phyloP scores from a whole-genome alignment of 441 rosid species.

The Breynia disticha region DNA sequence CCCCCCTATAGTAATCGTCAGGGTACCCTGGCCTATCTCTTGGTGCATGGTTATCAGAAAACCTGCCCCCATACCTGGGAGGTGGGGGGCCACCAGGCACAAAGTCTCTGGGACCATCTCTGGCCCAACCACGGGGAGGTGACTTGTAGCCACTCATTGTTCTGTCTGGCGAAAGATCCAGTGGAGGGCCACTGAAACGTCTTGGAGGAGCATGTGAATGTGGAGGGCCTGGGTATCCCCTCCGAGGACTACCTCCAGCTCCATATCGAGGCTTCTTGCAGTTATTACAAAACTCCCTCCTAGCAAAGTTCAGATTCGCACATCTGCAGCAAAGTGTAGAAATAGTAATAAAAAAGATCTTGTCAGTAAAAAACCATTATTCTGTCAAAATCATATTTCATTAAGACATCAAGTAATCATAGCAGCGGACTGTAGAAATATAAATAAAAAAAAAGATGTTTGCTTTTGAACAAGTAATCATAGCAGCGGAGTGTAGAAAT shows the following conservation, averaged over 20 bases:
- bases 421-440: too few species aligned
- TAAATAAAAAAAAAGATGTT: too few species aligned
- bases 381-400: too few species aligned
- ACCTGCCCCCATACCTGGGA: slow-evolving; percentile 54
- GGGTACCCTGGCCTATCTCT: slow-evolving; percentile 43
- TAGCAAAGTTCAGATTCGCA: slow-evolving; percentile 73
- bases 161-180: slow-evolving; percentile 56
- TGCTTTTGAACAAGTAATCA: too few species aligned
- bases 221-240: slow-evolving; percentile 43
- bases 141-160: slow-evolving; percentile 54
- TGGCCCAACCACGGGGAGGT: slow-evolving; percentile 59
- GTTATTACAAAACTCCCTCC: slow-evolving; percentile 65
- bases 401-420: too few species aligned
- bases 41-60: slow-evolving; percentile 40
- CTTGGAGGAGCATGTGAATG: slow-evolving; percentile 38
- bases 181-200: slow-evolving; percentile 54
- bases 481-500: not conserved
- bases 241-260: slow-evolving; percentile 51
- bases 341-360: too few species aligned
- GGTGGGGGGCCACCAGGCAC: slow-evolving; percentile 40
- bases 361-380: too few species aligned
- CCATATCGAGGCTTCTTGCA: slow-evolving; percentile 60
- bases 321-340: slow-evolving; percentile 40
- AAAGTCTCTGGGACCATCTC: slow-evolving; percentile 53
- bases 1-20: slow-evolving; percentile 50